These are phyloP conservation scores for Microcyclospora pomicola DNA, from an alignment of 2,329 filamentous ascomycete species.

Conservation along the genomic window DNA sequence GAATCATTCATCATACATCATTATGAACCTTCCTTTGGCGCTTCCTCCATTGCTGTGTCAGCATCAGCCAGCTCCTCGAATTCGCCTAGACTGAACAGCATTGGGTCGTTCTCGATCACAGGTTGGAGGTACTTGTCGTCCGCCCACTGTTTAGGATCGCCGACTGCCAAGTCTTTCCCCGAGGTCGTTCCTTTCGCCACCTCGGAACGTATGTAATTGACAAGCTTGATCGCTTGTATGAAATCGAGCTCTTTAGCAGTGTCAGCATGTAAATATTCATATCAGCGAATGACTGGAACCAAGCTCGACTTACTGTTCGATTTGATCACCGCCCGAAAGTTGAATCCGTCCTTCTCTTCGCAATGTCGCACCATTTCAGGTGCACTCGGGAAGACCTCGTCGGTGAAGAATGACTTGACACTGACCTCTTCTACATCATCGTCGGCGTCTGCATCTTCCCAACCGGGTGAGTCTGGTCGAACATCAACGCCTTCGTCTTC, in stretches of 20 bases:
- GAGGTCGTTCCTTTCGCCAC: conserved; percentile 22
- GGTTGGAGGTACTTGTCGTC: conserved; percentile 74
- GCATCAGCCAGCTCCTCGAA: conserved; percentile 25
- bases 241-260: conserved; percentile 30
- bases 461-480: conserved; percentile 26
- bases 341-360: conserved; percentile 25
- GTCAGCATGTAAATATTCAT: background rate
- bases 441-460: conserved; percentile 28
- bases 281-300: background rate
- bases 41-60: too few species aligned
- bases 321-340: conserved; percentile 24
- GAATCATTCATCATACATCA: too few species aligned
- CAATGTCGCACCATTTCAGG: conserved; percentile 26
- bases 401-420: conserved; percentile 28
- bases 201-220: conserved; percentile 37
- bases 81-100: conserved; percentile 80
- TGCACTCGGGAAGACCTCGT: conserved; percentile 20
- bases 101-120: conserved; percentile 73
- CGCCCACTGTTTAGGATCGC: conserved; percentile 50
- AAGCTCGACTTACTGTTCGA: conserved; percentile 22
- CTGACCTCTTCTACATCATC: conserved; percentile 25
- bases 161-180: conserved; percentile 31
- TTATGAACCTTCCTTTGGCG: too few species aligned
- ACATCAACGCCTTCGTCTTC: conserved; percentile 15
- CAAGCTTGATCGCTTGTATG: conserved; percentile 29